These are phyloP conservation scores for Triticum aestivum DNA, from an alignment of 176 grass and related monocot genomes.

Conservation along the genomic window DNA sequence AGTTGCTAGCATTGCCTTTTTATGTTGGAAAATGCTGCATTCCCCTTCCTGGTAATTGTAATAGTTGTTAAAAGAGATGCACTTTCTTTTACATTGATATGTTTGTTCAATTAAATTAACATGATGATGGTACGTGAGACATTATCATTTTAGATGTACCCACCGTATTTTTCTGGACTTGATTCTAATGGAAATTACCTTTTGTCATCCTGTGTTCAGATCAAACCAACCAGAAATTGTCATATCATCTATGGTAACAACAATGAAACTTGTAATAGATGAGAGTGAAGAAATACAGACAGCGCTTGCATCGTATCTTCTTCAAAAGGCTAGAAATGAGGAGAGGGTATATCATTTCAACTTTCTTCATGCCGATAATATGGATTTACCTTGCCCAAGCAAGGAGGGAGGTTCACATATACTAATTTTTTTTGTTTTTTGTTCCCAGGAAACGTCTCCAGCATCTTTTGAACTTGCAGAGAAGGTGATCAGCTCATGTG, in stretches of 20 bases:
- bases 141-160: constrained; percentile 2
- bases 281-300: constrained; percentile 81
- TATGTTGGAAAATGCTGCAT: constrained; percentile 3
- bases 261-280: constrained; percentile 88
- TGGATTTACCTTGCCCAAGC: neutral
- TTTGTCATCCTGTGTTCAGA: constrained; percentile 33
- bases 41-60: neutral
- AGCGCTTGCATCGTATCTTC: constrained; percentile 57
- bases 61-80: neutral
- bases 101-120: neutral
- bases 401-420: neutral
- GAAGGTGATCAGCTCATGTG: constrained; percentile 69
- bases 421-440: constrained; percentile 27
- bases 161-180: neutral
- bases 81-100: neutral
- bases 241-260: constrained; percentile 71
- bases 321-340: constrained; percentile 62
- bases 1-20: neutral
- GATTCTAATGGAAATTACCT: neutral
- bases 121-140: neutral
- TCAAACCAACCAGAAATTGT: constrained; percentile 57
- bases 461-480: constrained; percentile 67
- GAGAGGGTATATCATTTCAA: constrained; percentile 43
- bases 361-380: constrained; percentile 4
- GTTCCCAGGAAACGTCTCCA: constrained; percentile 58